Evolutionary conservation across 352 stramenopile genomes (phyloP), one percentile per base, ranked within the genome.

Genomic region (Phytophthora brassicae): DNA sequence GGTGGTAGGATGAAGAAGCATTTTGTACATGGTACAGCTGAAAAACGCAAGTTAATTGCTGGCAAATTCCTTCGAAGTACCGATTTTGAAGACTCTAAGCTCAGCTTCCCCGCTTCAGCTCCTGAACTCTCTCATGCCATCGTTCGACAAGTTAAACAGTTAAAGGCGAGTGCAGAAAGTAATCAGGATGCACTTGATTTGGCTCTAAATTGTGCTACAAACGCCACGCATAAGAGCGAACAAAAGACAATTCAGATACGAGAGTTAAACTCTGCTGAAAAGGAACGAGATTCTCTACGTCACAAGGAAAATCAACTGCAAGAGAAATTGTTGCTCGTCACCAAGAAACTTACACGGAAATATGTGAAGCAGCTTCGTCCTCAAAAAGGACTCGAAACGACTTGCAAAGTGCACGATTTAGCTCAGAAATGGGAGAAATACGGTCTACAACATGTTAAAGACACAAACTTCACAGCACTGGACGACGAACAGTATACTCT

Each of bases 301-400:
- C 50, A 75, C 16, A 55, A 77, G 19, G 71, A 75, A 45, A 61
- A 58, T 16, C 39, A 75, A 19, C 60, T 92, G 26, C 74, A 90
- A 46, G 26, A 66, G 4, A 57, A 89, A 41, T 62, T 92, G 13
- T 64, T 92, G 0, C 66, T 77, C 6, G 70, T 81, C 20, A 90
- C 81, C 2, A 70, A 82, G 38, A 89, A 90, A 59, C 63, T 91
- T 16, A 82, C 74, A n/a, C 81, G 79, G 33, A 92, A 92, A 63
- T 90, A 91, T 66, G 56, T 63, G 13, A 81, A 86, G 43, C 69
- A 81, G 24, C 59, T 92, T 16, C 77, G 63, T 26, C 42, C 65
- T 13, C 28, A 47, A 26, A 51, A 52, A 16, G 14, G 42, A 13
- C n/a, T 73, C 20, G 44, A 48, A n/a, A 55, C 72, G 8, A 68